Conservation (phyloP, 208 protist genomes). For the Leptomonas pyrrhocoris region DNA sequence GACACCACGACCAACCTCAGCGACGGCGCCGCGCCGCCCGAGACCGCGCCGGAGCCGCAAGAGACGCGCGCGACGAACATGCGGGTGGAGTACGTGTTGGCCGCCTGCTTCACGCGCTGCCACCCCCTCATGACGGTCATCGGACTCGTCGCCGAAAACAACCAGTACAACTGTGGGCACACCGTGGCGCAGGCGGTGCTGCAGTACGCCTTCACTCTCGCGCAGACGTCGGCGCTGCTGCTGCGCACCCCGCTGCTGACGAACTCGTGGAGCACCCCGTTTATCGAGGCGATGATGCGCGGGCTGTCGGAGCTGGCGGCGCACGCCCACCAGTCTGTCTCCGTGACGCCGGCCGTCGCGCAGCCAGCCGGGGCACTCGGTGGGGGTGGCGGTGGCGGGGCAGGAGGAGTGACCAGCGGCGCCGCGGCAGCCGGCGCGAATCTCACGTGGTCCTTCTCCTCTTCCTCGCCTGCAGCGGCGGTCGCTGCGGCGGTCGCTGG, state of each 20-base stretch:
- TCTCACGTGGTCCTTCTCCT: constrained; percentile 19
- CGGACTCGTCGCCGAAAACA: constrained; percentile 46
- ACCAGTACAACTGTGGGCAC: constrained; percentile 49
- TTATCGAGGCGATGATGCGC: constrained; percentile 62
- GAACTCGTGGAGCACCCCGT: constrained; percentile 48
- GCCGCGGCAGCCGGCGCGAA: background rate
- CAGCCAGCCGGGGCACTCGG: too few species aligned
- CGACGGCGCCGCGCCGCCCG: background rate
- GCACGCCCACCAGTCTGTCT: constrained; percentile 21
- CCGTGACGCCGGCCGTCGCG: constrained; percentile 1
- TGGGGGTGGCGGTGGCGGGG: background rate
- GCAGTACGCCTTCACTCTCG: constrained; percentile 57
- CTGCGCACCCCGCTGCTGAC: constrained; percentile 43
- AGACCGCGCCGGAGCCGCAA: constrained; percentile 4
- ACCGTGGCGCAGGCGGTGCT: constrained; percentile 56
- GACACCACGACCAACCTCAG: background rate
- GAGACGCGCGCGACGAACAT: constrained; percentile 23
- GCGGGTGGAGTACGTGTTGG: constrained; percentile 59
- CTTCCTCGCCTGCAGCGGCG: constrained; percentile 3
- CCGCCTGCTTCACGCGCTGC: constrained; percentile 50
- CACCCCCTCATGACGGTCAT: constrained; percentile 63
- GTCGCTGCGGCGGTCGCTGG: background rate
- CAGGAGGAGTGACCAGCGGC: background rate
- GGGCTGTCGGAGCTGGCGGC: constrained; percentile 51
- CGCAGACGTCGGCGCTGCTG: constrained; percentile 51